Conservation (phyloP, 108 stramenopile species). For the Conticribra guillardii region DNA sequence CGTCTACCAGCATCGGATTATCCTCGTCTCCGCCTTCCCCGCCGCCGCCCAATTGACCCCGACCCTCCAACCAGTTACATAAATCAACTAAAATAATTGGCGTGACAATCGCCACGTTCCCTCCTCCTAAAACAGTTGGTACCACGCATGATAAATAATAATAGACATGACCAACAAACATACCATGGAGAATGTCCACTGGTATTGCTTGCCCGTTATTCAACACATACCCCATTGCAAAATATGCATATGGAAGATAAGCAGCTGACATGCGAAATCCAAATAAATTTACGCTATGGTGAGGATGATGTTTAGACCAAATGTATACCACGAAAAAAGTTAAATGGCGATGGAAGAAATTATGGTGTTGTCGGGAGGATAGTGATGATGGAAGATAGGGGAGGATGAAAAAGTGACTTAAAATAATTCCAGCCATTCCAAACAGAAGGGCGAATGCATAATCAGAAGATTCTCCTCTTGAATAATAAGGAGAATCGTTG, state of each 20-base stretch:
- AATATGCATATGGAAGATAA: slow-evolving; percentile 36
- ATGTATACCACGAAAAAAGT: slow-evolving; percentile 35
- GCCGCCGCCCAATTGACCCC: slow-evolving; percentile 1
- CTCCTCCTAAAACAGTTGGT: slow-evolving; percentile 41
- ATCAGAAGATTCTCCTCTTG: slow-evolving; percentile 34
- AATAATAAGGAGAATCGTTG: slow-evolving; percentile 26
- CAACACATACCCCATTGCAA: slow-evolving; percentile 35
- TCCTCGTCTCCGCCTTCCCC: slow-evolving; percentile 7
- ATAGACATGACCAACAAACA: slow-evolving; percentile 56
- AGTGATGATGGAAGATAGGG: slow-evolving; percentile 20
- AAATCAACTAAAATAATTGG: slow-evolving; percentile 34
- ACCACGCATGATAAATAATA: slow-evolving; percentile 53
- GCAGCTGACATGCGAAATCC: slow-evolving; percentile 30
- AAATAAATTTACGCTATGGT: slow-evolving; percentile 35
- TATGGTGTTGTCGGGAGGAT: slow-evolving; percentile 8
- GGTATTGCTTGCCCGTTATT: slow-evolving; percentile 39
- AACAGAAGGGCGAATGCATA: slow-evolving; percentile 31
- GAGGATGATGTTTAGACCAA: slow-evolving; percentile 43
- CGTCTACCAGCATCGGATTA: slow-evolving; percentile 36
- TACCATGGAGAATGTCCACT: slow-evolving; percentile 52
- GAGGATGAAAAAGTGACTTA: slow-evolving; percentile 21
- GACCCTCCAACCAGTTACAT: slow-evolving; percentile 43
- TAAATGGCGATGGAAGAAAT: slow-evolving; percentile 38
- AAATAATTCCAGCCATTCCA: slow-evolving; percentile 30
- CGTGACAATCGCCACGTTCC: slow-evolving; percentile 26